A percentile compares a stretch with the other conserved stretches of the same genome.
Conservation (phyloP, 495 filamentous ascomycete species). For the Wilcoxina mikolae region DNA sequence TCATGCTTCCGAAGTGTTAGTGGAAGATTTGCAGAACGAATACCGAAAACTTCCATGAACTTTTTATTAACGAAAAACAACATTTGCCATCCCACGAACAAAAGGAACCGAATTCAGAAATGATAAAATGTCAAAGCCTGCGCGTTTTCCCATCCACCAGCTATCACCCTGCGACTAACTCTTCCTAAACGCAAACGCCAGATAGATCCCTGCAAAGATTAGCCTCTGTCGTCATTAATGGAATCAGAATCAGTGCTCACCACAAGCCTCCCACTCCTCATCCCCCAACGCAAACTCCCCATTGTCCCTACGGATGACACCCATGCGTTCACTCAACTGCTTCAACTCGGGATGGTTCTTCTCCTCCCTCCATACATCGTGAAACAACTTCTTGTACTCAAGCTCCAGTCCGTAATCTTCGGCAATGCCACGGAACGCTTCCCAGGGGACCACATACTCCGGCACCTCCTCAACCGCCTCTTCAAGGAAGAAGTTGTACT, state of each 20-base stretch:
- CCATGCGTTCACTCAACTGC: conserved; percentile 81
- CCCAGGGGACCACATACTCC: conserved; percentile 97
- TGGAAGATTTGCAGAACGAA: too few species aligned
- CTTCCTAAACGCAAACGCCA: conserved; percentile 28
- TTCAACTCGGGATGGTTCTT: conserved; percentile 66
- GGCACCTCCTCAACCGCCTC: conserved; percentile 93
- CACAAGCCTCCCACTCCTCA: conserved; percentile 29
- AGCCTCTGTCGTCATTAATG: not conserved
- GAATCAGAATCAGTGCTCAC: conserved; percentile 8
- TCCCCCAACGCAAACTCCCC: conserved; percentile 18
- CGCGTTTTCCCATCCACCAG: too few species aligned
- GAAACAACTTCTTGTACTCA: conserved; percentile 76
- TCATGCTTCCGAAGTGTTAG: too few species aligned
- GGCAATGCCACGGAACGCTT: conserved; percentile 83
- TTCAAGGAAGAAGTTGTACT: conserved; percentile 86
- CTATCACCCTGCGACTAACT: too few species aligned
- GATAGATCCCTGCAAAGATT: conserved; percentile 16
- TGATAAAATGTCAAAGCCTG: too few species aligned
- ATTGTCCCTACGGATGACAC: conserved; percentile 52
- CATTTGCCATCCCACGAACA: too few species aligned
- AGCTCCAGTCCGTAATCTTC: conserved; percentile 94
- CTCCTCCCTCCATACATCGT: conserved; percentile 81
- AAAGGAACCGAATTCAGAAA: too few species aligned
- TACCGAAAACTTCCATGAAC: too few species aligned
- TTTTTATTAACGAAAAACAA: too few species aligned